A percentile compares a stretch with the other conserved stretches of the same genome.
phyloP scores from a whole-genome alignment of 78 protist genomes.

The slime mould (Dictyostelium discoideum) region dicty_2.7 NC_007089.4:5419501-5420000 shows the following conservation, averaged over 20 bases:
- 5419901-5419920: not conserved
- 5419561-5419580: not conserved
- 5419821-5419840: not conserved
- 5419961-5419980: not conserved
- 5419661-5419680: not conserved
- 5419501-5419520: not conserved
- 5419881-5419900: not conserved
- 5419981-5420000: not conserved
- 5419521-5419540: not conserved
- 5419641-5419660: not conserved
- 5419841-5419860: not conserved
- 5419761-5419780: not conserved
- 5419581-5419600: not conserved
- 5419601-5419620: not conserved
- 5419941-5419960: not conserved
- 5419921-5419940: conserved; percentile 4
- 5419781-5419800: not conserved
- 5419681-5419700: not conserved
- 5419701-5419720: not conserved
- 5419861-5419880: not conserved
- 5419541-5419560: not conserved
- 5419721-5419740: not conserved
- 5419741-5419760: not conserved
- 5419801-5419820: not conserved
- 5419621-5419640: conserved; percentile 1